phyloP scores from a whole-genome alignment of 306 rosid species.

The Hylodesmum podocarpum region DNA sequence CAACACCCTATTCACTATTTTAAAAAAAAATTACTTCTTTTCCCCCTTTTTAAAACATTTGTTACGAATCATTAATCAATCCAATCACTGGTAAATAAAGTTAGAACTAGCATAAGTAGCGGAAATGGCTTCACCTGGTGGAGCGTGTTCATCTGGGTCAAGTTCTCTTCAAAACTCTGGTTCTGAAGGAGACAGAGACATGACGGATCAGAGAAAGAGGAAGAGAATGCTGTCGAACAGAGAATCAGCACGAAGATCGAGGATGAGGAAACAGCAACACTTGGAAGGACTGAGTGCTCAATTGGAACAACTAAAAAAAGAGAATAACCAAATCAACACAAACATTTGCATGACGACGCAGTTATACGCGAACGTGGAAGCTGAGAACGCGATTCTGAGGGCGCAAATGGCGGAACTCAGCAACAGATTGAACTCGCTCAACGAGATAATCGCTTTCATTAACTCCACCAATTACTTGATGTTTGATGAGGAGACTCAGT shows the following conservation, averaged over 20 bases:
- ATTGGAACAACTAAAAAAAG: slow-evolving; percentile 46
- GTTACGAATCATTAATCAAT: no score
- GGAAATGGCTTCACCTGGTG: slow-evolving; percentile 39
- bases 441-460: slow-evolving; percentile 53
- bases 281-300: slow-evolving; percentile 54
- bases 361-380: slow-evolving; percentile 49
- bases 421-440: slow-evolving; percentile 63
- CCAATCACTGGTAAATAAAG: neutral
- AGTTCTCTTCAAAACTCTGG: slow-evolving; percentile 49
- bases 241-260: slow-evolving; percentile 78
- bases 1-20: no score
- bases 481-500: slow-evolving; percentile 12
- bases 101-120: neutral
- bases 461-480: slow-evolving; percentile 41
- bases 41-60: no score
- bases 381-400: slow-evolving; percentile 71
- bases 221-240: slow-evolving; percentile 86
- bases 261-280: slow-evolving; percentile 75
- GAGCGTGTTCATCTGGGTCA: slow-evolving; percentile 52
- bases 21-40: no score
- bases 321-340: slow-evolving; percentile 50
- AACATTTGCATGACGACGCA: slow-evolving; percentile 51
- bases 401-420: slow-evolving; percentile 78
- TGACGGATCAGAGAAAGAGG: slow-evolving; percentile 68
- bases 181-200: slow-evolving; percentile 52